Evolutionary conservation across 768 basidiomycete genomes (phyloP).

Genomic region (Phlebiopsis gigantea): DNA sequence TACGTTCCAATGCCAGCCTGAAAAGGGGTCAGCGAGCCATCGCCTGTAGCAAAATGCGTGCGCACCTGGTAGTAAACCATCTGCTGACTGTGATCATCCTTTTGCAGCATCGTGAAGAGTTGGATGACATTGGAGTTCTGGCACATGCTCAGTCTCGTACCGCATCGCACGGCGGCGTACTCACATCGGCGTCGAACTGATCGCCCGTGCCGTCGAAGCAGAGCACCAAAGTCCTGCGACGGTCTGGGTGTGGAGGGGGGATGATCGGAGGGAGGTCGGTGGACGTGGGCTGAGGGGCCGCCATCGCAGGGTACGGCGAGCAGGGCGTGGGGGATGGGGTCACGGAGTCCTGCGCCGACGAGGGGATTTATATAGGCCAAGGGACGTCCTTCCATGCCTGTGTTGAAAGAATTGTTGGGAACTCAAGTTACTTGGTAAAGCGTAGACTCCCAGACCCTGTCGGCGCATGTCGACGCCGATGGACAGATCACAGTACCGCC

Average conservation of each 20-base stretch:
- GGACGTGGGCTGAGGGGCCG: neutral
- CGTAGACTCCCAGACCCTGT: too few relatives aligned
- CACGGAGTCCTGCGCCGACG: too few relatives aligned
- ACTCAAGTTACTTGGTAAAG: too few relatives aligned
- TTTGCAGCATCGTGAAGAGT: slow-evolving; percentile 42
- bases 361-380: too few relatives aligned
- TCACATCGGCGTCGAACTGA: slow-evolving; percentile 61
- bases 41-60: neutral
- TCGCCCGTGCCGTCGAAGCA: slow-evolving; percentile 68
- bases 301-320: neutral
- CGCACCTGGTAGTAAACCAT: slow-evolving; percentile 53
- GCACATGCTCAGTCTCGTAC: neutral
- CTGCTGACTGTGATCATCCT: slow-evolving; percentile 43
- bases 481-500: too few relatives aligned
- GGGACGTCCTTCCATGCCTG: too few relatives aligned
- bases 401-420: too few relatives aligned
- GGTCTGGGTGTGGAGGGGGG: neutral
- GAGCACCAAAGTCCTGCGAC: slow-evolving; percentile 36
- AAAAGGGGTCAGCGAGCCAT: neutral
- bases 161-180: slow-evolving; percentile 13
- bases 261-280: slow-evolving; percentile 5
- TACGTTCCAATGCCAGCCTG: slow-evolving; percentile 55
- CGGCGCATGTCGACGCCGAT: too few relatives aligned
- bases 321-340: neutral
- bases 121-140: slow-evolving; percentile 41